A percentile compares a stretch with the other conserved stretches of the same genome.
Evolutionary conservation across 2,329 filamentous ascomycete species (phyloP).

Genomic region (Sarocladiaceae sp.): DNA sequence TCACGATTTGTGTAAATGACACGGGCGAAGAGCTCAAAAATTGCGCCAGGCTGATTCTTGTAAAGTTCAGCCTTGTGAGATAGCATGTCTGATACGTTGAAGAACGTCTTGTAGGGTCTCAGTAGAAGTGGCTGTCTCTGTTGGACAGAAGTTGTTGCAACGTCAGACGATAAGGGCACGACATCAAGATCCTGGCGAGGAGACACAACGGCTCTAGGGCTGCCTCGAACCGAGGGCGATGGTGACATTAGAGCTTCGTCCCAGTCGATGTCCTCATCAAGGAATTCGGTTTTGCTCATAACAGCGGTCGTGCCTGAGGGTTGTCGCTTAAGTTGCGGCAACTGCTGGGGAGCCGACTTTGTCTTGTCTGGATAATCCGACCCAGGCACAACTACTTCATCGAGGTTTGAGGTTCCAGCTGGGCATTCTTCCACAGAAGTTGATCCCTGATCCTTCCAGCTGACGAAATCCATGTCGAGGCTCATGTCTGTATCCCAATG

Average conservation of each 20-base stretch:
- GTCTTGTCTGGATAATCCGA: no score
- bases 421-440: background rate
- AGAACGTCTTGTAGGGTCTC: slow-evolving; percentile 45
- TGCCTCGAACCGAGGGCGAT: no score
- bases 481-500: background rate
- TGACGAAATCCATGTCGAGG: background rate
- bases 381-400: no score
- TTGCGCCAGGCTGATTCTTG: slow-evolving; percentile 29
- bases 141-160: background rate
- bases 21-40: slow-evolving; percentile 61
- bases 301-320: background rate
- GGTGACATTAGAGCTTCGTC: no score
- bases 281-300: slow-evolving; percentile 12
- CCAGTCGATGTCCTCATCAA: slow-evolving; percentile 39
- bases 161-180: background rate
- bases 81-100: slow-evolving; percentile 59
- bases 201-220: no score
- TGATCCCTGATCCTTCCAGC: background rate
- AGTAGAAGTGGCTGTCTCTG: background rate
- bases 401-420: no score
- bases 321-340: slow-evolving; percentile 19
- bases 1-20: slow-evolving; percentile 56
- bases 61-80: slow-evolving; percentile 34
- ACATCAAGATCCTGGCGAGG: background rate
- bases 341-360: slow-evolving; percentile 32